Base-by-base conservation (phyloP, 1,284 basidiomycete genomes). In the Microbotryum intermedium region DNA sequence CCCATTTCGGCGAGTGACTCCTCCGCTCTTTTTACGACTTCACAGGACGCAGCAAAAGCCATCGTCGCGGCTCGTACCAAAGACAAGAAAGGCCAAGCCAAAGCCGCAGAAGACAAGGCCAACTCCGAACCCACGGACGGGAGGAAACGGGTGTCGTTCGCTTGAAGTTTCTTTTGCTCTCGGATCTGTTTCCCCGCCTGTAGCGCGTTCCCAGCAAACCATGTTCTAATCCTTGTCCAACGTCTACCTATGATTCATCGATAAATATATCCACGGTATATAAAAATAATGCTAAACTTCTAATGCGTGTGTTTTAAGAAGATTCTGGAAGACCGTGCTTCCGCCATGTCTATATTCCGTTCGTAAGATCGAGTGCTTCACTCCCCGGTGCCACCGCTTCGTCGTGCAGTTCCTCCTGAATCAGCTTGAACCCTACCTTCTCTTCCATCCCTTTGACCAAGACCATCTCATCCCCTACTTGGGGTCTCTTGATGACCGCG, bases 381-480 rank as follows among this genome's bases (percentile, higher is more conserved):
- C 10, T 58, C 51, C 16, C 26, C 20, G 28, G 58, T 58, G 18
- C 53, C 55, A 0, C 60, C 61, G 3, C 8, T 30, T 58, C 64
- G 6, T 44, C 18, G 29, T 57, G 57, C 28, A 46, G 47, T 45
- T 60, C 61, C 7, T 51, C 53, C 20, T 49, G 47, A 7, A 61
- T 26, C 39, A 60, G 43, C 55, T 25, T 50, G 55, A 68, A 68
- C 4, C 66, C 66, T 3, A 67, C 47, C 18, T 51, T 48, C 3
- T 57, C 55, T 11, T 49, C 34, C 52, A 50, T 29, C 6, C 64
- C 66, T 18, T 50, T 50, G 11, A 67, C 26, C 25, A 59, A 10
- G 7, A 68, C 61, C 66, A 65, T 68, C 47, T 61, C 59, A 43
- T 64, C 64, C 10, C 66, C 66, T 20, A 67, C 46, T 21, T 48